Conservation (phyloP, 164 flowering plant genomes). For the Berberis thunbergii region DNA sequence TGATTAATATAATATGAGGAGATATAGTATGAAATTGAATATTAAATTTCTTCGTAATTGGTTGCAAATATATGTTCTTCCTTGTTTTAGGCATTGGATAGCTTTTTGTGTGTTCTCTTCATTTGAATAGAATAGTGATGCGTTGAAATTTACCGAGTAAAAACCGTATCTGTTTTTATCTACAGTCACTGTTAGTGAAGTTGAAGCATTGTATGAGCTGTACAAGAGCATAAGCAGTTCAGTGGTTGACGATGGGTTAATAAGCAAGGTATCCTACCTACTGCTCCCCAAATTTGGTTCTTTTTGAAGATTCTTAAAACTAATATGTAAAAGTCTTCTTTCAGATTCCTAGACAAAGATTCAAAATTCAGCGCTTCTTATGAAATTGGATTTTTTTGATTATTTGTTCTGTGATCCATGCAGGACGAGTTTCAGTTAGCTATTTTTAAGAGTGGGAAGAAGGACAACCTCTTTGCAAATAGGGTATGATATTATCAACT, state of each 20-base stretch:
- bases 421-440: background rate
- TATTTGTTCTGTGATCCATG: background rate
- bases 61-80: too few relatives aligned
- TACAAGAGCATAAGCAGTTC: slow-evolving; percentile 77
- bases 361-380: too few relatives aligned
- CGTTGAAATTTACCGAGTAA: too few relatives aligned
- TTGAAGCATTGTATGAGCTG: slow-evolving; percentile 69
- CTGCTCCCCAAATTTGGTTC: background rate
- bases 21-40: too few relatives aligned
- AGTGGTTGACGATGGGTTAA: slow-evolving; percentile 59
- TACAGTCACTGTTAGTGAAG: slow-evolving; percentile 75
- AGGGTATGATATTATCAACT: background rate
- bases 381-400: too few relatives aligned
- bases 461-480: background rate
- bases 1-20: too few relatives aligned
- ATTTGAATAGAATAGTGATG: too few relatives aligned
- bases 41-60: too few relatives aligned
- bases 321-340: too few relatives aligned
- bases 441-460: background rate
- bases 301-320: background rate
- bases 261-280: slow-evolving; percentile 22
- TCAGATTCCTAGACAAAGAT: too few relatives aligned
- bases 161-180: background rate
- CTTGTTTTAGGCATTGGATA: too few relatives aligned
- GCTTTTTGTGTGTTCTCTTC: too few relatives aligned